Conservation (phyloP, 2,329 filamentous ascomycete genomes). For the Fusarium cicatricum region DNA sequence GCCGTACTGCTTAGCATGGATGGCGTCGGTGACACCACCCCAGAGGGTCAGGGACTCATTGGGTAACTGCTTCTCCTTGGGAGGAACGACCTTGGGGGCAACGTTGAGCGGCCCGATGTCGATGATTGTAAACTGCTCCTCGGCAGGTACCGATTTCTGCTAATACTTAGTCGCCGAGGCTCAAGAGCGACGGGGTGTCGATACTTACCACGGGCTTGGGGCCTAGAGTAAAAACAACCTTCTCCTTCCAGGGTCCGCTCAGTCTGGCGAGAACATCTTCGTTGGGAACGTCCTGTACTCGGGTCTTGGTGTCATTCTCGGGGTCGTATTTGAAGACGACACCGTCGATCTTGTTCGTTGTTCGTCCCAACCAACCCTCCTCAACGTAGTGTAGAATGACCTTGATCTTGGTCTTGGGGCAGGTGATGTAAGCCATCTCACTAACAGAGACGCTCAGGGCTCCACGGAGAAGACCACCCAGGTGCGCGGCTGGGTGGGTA, state of each 20-base stretch:
- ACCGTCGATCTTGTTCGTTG: conserved; percentile 91
- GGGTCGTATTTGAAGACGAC: conserved; percentile 92
- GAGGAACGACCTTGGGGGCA: conserved; percentile 80
- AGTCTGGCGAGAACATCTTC: conserved; percentile 84
- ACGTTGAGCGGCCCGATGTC: conserved; percentile 87
- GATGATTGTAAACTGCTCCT: conserved; percentile 78
- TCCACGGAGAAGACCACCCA: conserved; percentile 87
- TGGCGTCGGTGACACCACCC: conserved; percentile 87
- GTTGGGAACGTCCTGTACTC: conserved; percentile 86
- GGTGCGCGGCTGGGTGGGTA: conserved; percentile 91
- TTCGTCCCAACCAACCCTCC: conserved; percentile 91
- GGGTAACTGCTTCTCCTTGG: conserved; percentile 77
- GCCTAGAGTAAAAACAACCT: conserved; percentile 67
- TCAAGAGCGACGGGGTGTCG: neutral
- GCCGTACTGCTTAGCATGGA: conserved; percentile 81
- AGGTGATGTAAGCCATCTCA: conserved; percentile 88
- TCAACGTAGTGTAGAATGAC: conserved; percentile 92
- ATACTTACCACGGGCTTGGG: conserved; percentile 67
- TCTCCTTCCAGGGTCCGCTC: conserved; percentile 86
- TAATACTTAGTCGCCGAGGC: conserved; percentile 8
- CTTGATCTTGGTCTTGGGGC: conserved; percentile 89
- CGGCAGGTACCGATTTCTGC: conserved; percentile 55
- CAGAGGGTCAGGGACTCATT: conserved; percentile 93
- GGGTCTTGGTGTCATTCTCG: conserved; percentile 80
- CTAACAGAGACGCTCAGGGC: conserved; percentile 90